Evolutionary conservation across 2,329 filamentous ascomycete species (phyloP).

Genomic region (Aaosphaeria arxii): DNA sequence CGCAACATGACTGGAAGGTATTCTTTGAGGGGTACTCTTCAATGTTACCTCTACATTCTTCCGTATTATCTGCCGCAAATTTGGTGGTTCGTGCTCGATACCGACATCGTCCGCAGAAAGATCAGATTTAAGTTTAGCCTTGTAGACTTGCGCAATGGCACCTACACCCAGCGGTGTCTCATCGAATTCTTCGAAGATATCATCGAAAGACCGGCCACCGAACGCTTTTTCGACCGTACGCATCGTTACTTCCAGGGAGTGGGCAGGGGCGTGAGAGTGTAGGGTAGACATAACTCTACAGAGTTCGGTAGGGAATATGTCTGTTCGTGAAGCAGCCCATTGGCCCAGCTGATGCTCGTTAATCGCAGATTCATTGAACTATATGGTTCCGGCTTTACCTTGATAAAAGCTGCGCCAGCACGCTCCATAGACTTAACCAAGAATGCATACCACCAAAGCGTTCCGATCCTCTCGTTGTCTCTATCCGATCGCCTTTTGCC

Average conservation of each 20-base stretch:
- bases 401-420: conserved; percentile 95
- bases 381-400: conserved; percentile 53
- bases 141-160: conserved; percentile 97
- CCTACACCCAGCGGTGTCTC: conserved; percentile 87
- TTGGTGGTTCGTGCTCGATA: conserved; percentile 49
- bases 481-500: conserved; percentile 61
- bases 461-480: conserved; percentile 75
- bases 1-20: conserved; percentile 89
- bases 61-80: conserved; percentile 66
- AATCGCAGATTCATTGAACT: conserved; percentile 2
- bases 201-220: conserved; percentile 72
- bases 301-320: conserved; percentile 93
- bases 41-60: conserved; percentile 82
- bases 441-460: conserved; percentile 92
- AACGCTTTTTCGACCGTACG: conserved; percentile 79
- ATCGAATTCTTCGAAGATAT: conserved; percentile 95
- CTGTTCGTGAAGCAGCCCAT: conserved; percentile 94
- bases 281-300: conserved; percentile 91
- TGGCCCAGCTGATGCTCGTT: conserved; percentile 70
- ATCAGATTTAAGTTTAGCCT: conserved; percentile 81
- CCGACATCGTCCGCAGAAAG: conserved; percentile 63
- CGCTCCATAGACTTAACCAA: conserved; percentile 86
- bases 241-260: conserved; percentile 78
- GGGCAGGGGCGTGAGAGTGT: conserved; percentile 90
- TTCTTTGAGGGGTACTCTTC: conserved; percentile 79